Conservation (phyloP, 2,329 filamentous ascomycete species). For the Aspergillus latus region DNA sequence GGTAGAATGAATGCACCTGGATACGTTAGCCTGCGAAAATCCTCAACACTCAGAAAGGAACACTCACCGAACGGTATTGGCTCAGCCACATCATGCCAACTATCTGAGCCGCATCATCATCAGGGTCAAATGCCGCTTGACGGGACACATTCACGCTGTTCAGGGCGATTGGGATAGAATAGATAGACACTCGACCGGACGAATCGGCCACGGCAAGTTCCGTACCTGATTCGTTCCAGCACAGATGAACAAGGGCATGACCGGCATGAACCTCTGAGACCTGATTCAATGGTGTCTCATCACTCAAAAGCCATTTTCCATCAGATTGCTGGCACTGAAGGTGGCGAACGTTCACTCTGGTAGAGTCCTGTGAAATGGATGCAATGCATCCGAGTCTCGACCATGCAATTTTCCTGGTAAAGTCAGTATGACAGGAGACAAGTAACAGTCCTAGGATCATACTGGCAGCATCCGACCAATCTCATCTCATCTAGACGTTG, state of each 20-base stretch:
- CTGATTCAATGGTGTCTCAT: constrained; percentile 64
- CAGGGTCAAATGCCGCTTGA: constrained; percentile 64
- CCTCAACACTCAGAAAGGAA: not conserved
- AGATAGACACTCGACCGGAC: constrained; percentile 72
- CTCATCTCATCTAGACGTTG: constrained; percentile 76
- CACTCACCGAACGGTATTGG: constrained; percentile 52
- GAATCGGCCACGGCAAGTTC: constrained; percentile 84
- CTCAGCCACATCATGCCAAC: constrained; percentile 85
- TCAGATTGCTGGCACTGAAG: constrained; percentile 67
- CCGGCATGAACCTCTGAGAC: constrained; percentile 63
- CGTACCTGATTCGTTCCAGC: constrained; percentile 73
- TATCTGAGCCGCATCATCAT: constrained; percentile 73
- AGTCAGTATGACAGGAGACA: not conserved
- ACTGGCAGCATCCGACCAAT: constrained; percentile 77
- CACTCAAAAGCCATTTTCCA: constrained; percentile 73
- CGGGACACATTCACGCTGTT: constrained; percentile 68
- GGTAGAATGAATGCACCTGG: constrained; percentile 50
- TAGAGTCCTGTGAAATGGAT: constrained; percentile 71
- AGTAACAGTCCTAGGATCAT: constrained; percentile 40
- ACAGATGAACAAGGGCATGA: constrained; percentile 72
- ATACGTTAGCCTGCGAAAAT: not conserved
- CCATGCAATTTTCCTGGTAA: constrained; percentile 74
- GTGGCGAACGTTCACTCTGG: constrained; percentile 69
- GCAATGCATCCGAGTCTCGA: constrained; percentile 85
- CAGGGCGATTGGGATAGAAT: constrained; percentile 68